phyloP scores from a whole-genome alignment of 2,329 filamentous ascomycete species.

The Clarireedia paspali region DNA sequence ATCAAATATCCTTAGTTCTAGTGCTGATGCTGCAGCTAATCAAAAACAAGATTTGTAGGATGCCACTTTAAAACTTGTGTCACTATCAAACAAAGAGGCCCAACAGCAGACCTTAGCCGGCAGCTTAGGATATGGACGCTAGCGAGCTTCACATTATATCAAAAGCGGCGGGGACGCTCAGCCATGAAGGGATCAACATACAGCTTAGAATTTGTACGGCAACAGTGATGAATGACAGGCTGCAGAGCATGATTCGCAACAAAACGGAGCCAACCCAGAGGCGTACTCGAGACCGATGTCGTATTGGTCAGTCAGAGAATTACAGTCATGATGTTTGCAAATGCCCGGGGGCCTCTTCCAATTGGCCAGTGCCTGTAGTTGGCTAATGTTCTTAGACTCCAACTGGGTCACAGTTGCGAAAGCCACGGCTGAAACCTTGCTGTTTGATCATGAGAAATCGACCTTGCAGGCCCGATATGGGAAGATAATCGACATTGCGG shows the following conservation, averaged over 20 bases:
- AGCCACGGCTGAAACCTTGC: not conserved
- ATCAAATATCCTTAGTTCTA: not conserved
- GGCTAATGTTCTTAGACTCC: not conserved
- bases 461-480: not conserved
- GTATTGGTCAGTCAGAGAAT: constrained; percentile 6
- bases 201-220: not conserved
- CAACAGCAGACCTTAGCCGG: no score
- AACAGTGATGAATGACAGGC: not conserved
- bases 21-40: not conserved
- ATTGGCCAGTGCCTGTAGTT: not conserved
- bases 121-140: not conserved
- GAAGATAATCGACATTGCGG: not conserved
- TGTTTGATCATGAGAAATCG: not conserved
- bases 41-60: not conserved
- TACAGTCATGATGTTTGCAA: constrained; percentile 1
- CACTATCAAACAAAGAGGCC: not conserved
- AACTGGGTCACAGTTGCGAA: not conserved
- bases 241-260: not conserved
- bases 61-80: not conserved
- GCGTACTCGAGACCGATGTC: not conserved
- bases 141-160: not conserved
- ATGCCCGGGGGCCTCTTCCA: not conserved
- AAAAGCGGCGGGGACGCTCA: not conserved
- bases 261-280: not conserved
- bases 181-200: not conserved